phyloP scores from a whole-genome alignment of 2,329 filamentous ascomycete genomes.

The Celoporthe dispersa region DNA sequence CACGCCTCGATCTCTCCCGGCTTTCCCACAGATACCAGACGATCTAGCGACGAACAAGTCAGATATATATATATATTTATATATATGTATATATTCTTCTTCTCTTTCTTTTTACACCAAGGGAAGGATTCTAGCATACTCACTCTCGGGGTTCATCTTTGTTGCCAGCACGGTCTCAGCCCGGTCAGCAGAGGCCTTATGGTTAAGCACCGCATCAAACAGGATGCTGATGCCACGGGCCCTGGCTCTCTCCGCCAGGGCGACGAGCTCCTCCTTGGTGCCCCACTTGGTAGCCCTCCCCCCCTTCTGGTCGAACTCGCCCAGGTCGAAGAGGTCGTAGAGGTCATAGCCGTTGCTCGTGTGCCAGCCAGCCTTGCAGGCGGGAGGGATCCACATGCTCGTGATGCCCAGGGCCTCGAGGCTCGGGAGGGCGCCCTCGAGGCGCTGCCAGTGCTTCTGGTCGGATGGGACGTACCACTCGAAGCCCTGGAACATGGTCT shows the following conservation, averaged over 20 bases:
- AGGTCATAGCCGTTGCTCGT: slow-evolving; percentile 70
- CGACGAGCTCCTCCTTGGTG: slow-evolving; percentile 61
- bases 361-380: slow-evolving; percentile 67
- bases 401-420: slow-evolving; percentile 65
- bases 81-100: too few species aligned
- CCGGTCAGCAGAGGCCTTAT: slow-evolving; percentile 70
- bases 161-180: slow-evolving; percentile 63
- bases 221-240: slow-evolving; percentile 60
- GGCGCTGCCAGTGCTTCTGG: slow-evolving; percentile 63
- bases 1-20: slow-evolving; percentile 69
- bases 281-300: slow-evolving; percentile 70
- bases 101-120: too few species aligned
- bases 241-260: slow-evolving; percentile 55
- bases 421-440: slow-evolving; percentile 54
- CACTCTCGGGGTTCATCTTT: slow-evolving; percentile 57
- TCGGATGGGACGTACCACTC: slow-evolving; percentile 73
- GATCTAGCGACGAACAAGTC: slow-evolving; percentile 45
- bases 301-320: slow-evolving; percentile 75
- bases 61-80: not conserved
- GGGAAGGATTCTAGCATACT: slow-evolving; percentile 33
- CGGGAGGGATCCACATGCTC: slow-evolving; percentile 71
- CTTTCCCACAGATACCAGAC: slow-evolving; percentile 56
- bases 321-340: slow-evolving; percentile 70
- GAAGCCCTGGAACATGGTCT: slow-evolving; percentile 68
- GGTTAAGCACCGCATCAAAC: slow-evolving; percentile 75